Conservation (phyloP, 2,329 filamentous ascomycete genomes). For the Aspergillus sp. region DNA sequence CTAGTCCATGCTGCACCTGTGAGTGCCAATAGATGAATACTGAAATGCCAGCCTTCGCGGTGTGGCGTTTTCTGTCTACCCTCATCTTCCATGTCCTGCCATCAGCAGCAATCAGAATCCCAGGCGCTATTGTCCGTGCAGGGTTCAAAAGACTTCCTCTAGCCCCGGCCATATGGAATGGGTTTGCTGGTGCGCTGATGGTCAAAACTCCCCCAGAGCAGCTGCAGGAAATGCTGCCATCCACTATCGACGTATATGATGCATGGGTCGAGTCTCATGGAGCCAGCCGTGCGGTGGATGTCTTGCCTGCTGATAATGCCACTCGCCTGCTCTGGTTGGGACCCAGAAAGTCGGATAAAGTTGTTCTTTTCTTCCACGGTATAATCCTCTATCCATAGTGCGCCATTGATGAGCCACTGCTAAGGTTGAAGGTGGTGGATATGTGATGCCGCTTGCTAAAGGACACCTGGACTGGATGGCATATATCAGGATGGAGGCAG, state of each 20-base stretch:
- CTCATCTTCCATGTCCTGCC: not conserved
- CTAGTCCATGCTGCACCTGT: too few relatives aligned
- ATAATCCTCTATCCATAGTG: not conserved
- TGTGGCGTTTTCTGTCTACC: not conserved
- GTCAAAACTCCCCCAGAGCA: constrained; percentile 9
- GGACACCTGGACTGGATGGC: constrained; percentile 25
- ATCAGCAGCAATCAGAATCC: not conserved
- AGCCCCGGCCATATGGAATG: not conserved
- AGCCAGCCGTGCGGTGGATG: not conserved
- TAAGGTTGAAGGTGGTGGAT: constrained; percentile 19
- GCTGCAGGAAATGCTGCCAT: constrained; percentile 19
- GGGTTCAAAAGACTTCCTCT: not conserved
- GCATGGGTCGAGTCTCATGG: constrained; percentile 9
- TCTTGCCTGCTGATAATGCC: not conserved
- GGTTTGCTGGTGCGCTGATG: constrained; percentile 12
- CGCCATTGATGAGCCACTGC: not conserved
- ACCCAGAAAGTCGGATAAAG: constrained; percentile 10
- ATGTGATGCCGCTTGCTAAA: constrained; percentile 24
- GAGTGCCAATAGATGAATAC: not conserved
- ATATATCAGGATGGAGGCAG: constrained; percentile 13
- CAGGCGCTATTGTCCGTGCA: not conserved
- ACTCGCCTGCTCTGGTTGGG: constrained; percentile 21
- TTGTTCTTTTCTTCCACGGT: constrained; percentile 25
- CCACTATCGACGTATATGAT: constrained; percentile 19
- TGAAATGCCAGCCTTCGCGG: not conserved